These are phyloP conservation scores for Colletotrichum cereale DNA, from an alignment of 2,329 filamentous ascomycete species.

Conservation along the genomic window DNA sequence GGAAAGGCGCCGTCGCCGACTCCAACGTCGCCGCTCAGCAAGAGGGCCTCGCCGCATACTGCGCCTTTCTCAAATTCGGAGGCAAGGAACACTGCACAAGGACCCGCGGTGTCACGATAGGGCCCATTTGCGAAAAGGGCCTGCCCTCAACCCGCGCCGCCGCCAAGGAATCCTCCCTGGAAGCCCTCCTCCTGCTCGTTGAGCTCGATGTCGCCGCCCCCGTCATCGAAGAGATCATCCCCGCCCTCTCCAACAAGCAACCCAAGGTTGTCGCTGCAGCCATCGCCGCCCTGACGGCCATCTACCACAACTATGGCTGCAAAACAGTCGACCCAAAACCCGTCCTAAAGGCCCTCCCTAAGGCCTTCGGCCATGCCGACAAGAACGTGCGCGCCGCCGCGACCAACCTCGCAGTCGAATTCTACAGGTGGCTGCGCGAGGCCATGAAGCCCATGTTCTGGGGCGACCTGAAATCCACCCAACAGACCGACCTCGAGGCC, in stretches of 20 bases:
- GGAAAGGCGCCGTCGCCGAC: conserved; percentile 93
- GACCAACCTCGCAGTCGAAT: conserved; percentile 89
- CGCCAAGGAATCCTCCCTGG: conserved; percentile 87
- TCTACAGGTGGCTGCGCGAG: conserved; percentile 97
- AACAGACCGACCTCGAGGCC: conserved; percentile 93
- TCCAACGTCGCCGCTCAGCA: conserved; percentile 97
- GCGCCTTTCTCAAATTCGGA: conserved; percentile 92
- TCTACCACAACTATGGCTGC: conserved; percentile 95
- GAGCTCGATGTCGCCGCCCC: conserved; percentile 89
- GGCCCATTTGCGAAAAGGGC: conserved; percentile 90
- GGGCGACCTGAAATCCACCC: conserved; percentile 93
- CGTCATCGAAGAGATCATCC: conserved; percentile 90
- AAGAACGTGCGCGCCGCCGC: conserved; percentile 98
- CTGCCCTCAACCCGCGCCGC: conserved; percentile 88
- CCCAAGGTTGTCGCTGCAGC: conserved; percentile 85
- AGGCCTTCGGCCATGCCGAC: conserved; percentile 94
- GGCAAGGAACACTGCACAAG: conserved; percentile 82
- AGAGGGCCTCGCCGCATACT: conserved; percentile 89
- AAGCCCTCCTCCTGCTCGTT: conserved; percentile 88
- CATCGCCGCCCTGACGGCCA: conserved; percentile 80
- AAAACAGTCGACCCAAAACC: conserved; percentile 95
- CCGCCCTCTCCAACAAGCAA: conserved; percentile 86
- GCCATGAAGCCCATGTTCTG: conserved; percentile 99
- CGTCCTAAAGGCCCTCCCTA: conserved; percentile 87
- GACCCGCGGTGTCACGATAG: conserved; percentile 81